Base-by-base conservation (phyloP, 192 early-diverging fungal species). In the Gonapodya prolifera region DNA sequence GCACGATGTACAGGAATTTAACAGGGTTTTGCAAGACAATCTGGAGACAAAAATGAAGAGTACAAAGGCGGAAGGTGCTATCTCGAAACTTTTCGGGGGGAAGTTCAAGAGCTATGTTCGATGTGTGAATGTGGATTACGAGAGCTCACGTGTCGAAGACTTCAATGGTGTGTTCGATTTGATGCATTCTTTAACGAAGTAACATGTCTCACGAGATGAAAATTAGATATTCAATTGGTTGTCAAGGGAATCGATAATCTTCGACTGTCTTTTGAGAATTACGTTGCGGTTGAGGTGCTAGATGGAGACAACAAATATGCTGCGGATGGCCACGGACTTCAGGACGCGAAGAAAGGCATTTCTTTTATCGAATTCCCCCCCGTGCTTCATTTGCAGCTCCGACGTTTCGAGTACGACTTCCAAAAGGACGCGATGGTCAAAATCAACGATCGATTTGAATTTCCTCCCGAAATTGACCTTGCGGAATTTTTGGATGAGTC, bases 1-100 rank as follows among this genome's bases (percentile, higher is more conserved):
- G 85, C 98, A 99, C 80, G 98, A 99, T 83, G 93, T 98, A n/a
- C 96, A 98, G 81, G 96, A 98, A 82, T 96, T 99, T 80, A 96
- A 96, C 83, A 88, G 98, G 70, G 94, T 98, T 16, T 85, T 99
- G 70, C 95, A 96, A 82, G 96, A 99, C 82, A 96, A 95, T 83
- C 83, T 99, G 36, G 98, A 98, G 84, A 90, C 83, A 28, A 97
- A 98, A 84, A 99, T 99, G 96, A 96, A 98, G 91, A 85, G 92
- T 71, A 96, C 96, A 2, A 84, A 90, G 34, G 96, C 91, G 1
- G 96, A 98, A 83, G 96, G 96, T 8, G 93, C 94, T 1, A 94
- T 98, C 69, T 86, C 89, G 13, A 88, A 88, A 35, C 85, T 99
- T n/a, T 99, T 99, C 88, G 91, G 92, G 33, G 96, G 96, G 29